Base-by-base conservation (phyloP, 768 basidiomycete species). In the Tylopilus vinaceipallidus region DNA sequence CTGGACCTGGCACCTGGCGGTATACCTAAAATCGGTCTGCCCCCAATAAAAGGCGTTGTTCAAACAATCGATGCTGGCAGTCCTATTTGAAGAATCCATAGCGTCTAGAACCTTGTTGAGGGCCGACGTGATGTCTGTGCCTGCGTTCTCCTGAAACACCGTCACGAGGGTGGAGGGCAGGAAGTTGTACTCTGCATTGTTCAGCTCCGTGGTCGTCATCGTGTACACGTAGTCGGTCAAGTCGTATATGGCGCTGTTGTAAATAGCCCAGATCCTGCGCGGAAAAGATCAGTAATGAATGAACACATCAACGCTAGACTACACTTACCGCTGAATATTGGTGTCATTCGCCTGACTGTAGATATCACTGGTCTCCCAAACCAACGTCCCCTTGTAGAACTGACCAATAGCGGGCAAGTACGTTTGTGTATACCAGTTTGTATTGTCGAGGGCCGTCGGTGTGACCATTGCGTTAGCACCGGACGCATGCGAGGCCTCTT, bases 181-280 rank as follows among this genome's bases (percentile, higher is more conserved):
- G 71, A 84, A 88, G 17, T 61, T 38, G 69, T 80, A 85, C 46
- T 71, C 58, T 6, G 74, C 61, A 30, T 70, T 63, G 19, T 71
- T 71, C 42, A 68, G 71, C 37, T 69, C 71, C 48, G 76, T 75
- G 33, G 68, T 70, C n/a, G 63, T 54, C 57, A 77, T 59, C 0
- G 85, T 86, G 59, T 80, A 75, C 56, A 87, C 71, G 62, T 88
- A 88, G 65, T 87, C 81, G 11, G 81, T 79, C 27, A 86, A 59
- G 57, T 86, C 84, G 64, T 82, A 88, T 27, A 88, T 65, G 27
- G 65, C 65, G 48, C 69, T 70, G 13, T 86, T 68, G 67, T 80
- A 84, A 43, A 86, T 75, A 0, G 70, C 84, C 81, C 85, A 83
- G 49, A 73, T 71, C 53, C 83, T 74, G 45, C 13, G 27, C 35